phyloP scores from a whole-genome alignment of 208 protist species.

The Trypanosoma mega region DNA sequence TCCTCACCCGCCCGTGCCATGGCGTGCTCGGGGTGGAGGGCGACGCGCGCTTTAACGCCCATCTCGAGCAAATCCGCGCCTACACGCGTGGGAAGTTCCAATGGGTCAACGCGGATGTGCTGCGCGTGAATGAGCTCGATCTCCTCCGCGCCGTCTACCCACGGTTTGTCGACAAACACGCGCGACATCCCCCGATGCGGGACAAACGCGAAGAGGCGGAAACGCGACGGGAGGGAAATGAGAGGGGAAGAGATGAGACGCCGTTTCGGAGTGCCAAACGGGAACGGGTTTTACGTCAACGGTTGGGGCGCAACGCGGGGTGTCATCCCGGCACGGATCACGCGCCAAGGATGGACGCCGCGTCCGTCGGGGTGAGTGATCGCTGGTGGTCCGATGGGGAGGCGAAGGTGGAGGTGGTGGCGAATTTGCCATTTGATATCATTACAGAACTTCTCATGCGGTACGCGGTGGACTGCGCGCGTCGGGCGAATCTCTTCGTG shows the following conservation, averaged over 20 bases:
- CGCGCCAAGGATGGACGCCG: neutral
- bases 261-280: constrained; percentile 57
- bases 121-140: constrained; percentile 74
- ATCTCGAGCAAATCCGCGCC: constrained; percentile 77
- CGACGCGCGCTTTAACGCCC: constrained; percentile 77
- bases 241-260: constrained; percentile 33
- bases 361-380: constrained; percentile 42
- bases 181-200: constrained; percentile 24
- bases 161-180: constrained; percentile 52
- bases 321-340: constrained; percentile 28
- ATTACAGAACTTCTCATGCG: constrained; percentile 84
- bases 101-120: constrained; percentile 84
- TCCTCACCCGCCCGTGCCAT: constrained; percentile 80
- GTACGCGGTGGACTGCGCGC: constrained; percentile 79
- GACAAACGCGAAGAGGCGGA: neutral
- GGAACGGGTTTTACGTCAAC: constrained; percentile 53
- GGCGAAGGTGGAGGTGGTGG: constrained; percentile 84
- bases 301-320: constrained; percentile 25
- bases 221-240: neutral
- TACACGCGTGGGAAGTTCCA: constrained; percentile 86
- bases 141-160: constrained; percentile 54
- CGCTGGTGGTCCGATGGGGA: constrained; percentile 82
- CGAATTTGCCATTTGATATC: constrained; percentile 84
- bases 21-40: constrained; percentile 80
- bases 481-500: constrained; percentile 57